These are phyloP conservation scores for Kwoniella dendrophila DNA, from an alignment of 768 basidiomycete species.

Conservation along the genomic window DNA sequence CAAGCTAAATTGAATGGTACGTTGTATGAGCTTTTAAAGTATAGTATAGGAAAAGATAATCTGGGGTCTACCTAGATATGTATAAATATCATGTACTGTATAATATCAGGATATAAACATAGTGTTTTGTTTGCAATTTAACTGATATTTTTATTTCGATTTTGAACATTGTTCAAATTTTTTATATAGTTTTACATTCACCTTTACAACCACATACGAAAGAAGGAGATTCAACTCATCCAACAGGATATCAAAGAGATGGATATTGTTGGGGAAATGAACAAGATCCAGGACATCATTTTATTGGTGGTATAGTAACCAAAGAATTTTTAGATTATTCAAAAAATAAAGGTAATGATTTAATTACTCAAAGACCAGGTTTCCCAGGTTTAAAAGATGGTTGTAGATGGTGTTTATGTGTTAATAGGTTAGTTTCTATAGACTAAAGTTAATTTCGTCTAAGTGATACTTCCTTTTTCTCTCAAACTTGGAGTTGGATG, in stretches of 20 bases:
- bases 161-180: background rate
- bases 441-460: background rate
- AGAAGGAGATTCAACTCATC: conserved; percentile 42
- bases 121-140: background rate
- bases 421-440: conserved; percentile 38
- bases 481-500: background rate
- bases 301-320: conserved; percentile 49
- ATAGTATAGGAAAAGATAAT: too few relatives aligned
- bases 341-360: conserved; percentile 51
- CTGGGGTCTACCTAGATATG: too few relatives aligned
- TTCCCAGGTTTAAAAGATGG: conserved; percentile 53
- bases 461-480: background rate
- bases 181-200: conserved; percentile 36
- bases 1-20: conserved; percentile 41
- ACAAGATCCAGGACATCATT: conserved; percentile 50
- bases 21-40: conserved; percentile 10
- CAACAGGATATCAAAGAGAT: conserved; percentile 45
- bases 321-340: conserved; percentile 52
- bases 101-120: too few relatives aligned
- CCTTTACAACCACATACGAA: conserved; percentile 42
- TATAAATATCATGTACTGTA: background rate
- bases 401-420: conserved; percentile 56
- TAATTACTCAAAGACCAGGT: conserved; percentile 43
- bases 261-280: conserved; percentile 46
- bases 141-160: background rate